Evolutionary conservation across 805 yeast species (phyloP).

Genomic region (Lipomyces starkeyi): DNA sequence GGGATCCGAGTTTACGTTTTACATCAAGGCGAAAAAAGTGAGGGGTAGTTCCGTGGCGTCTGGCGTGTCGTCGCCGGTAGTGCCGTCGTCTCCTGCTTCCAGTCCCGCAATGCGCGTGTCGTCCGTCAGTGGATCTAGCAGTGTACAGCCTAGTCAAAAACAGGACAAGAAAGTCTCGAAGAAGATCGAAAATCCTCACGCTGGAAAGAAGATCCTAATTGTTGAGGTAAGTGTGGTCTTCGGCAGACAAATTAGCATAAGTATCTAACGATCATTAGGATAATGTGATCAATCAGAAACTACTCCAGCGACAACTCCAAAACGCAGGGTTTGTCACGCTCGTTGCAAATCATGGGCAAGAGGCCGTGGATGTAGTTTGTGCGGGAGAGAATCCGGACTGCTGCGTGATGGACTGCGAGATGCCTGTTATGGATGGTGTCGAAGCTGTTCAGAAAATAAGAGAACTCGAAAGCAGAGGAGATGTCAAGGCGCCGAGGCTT

Average conservation of each 20-base stretch:
- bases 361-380: slow-evolving; percentile 63
- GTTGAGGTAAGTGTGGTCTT: slow-evolving; percentile 57
- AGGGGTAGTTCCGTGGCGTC: not conserved
- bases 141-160: not conserved
- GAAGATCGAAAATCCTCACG: slow-evolving; percentile 7
- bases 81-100: not conserved
- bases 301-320: slow-evolving; percentile 82
- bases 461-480: slow-evolving; percentile 23
- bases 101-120: not conserved
- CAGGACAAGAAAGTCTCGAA: not conserved
- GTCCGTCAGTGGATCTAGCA: not conserved
- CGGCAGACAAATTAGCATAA: not conserved
- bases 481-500: slow-evolving; percentile 14
- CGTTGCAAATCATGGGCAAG: slow-evolving; percentile 90
- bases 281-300: slow-evolving; percentile 91
- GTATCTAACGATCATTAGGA: slow-evolving; percentile 56
- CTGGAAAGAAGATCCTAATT: slow-evolving; percentile 62
- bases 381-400: slow-evolving; percentile 32
- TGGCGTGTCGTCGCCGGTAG: slow-evolving; percentile 8
- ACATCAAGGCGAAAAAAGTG: slow-evolving; percentile 53
- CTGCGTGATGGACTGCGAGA: slow-evolving; percentile 38
- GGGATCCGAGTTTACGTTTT: slow-evolving; percentile 84
- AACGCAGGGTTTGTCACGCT: slow-evolving; percentile 79
- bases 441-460: slow-evolving; percentile 39
- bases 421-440: slow-evolving; percentile 44